These are phyloP conservation scores for Ogataea ramenticola DNA, from an alignment of 805 yeast genomes.

Conservation along the genomic window DNA sequence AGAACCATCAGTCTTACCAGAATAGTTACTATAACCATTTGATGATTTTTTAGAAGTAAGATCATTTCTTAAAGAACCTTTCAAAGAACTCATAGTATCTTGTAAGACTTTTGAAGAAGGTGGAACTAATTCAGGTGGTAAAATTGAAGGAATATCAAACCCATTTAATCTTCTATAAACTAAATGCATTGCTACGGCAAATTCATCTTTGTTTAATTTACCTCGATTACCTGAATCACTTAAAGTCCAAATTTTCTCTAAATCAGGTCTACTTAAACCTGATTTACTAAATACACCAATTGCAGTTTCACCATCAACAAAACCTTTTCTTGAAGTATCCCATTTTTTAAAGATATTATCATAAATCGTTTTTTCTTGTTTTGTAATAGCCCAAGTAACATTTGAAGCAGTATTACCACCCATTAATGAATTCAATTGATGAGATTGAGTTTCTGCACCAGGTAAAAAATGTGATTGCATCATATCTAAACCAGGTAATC, in stretches of 20 bases:
- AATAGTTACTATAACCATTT: slow-evolving; percentile 21
- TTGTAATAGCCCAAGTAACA: slow-evolving; percentile 77
- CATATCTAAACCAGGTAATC: slow-evolving; percentile 61
- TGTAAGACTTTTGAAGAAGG: slow-evolving; percentile 73
- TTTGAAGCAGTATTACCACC: slow-evolving; percentile 33
- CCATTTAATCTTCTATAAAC: slow-evolving; percentile 90
- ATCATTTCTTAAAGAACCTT: slow-evolving; percentile 47
- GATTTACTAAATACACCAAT: slow-evolving; percentile 85
- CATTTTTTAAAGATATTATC: slow-evolving; percentile 84
- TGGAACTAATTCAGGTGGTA: slow-evolving; percentile 88
- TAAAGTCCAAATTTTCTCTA: slow-evolving; percentile 87
- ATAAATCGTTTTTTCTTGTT: slow-evolving; percentile 80
- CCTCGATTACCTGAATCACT: slow-evolving; percentile 82
- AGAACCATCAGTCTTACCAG: slow-evolving; percentile 36
- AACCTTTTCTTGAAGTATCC: slow-evolving; percentile 66
- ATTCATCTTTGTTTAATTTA: slow-evolving; percentile 79
- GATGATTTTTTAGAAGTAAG: slow-evolving; percentile 15
- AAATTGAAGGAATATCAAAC: slow-evolving; percentile 66
- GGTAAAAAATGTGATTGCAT: slow-evolving; percentile 68
- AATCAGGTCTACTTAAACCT: slow-evolving; percentile 77
- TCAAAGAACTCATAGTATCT: slow-evolving; percentile 63
- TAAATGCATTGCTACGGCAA: slow-evolving; percentile 95
- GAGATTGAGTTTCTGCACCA: slow-evolving; percentile 24
- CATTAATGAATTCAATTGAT: slow-evolving; percentile 21
- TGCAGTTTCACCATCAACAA: slow-evolving; percentile 72